Evolutionary conservation across 176 grass and related monocot species (phyloP).

Genomic region (Oryza glumipatula): DNA sequence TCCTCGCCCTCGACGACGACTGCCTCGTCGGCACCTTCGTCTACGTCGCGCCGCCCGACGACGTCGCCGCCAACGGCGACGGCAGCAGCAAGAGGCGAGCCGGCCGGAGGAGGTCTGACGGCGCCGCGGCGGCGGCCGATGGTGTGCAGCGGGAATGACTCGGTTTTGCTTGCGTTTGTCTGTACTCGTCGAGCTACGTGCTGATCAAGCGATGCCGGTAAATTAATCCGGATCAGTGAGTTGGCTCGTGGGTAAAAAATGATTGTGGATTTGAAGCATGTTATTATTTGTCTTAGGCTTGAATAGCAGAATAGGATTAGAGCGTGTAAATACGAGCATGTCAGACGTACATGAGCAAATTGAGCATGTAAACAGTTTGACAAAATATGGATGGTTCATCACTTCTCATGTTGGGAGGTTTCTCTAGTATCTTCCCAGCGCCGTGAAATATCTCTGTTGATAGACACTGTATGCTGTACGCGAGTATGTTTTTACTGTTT

Average conservation of each 20-base stretch:
- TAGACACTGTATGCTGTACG: neutral
- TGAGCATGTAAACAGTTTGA: neutral
- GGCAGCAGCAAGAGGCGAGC: neutral
- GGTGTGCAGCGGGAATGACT: constrained; percentile 21
- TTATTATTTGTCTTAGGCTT: neutral
- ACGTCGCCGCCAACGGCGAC: neutral
- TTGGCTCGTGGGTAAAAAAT: neutral
- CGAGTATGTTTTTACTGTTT: no score
- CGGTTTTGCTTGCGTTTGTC: neutral
- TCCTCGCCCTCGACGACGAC: constrained; percentile 71
- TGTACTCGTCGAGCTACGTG: neutral
- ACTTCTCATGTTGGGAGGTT: neutral
- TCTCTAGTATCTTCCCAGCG: no score
- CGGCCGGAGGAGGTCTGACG: neutral
- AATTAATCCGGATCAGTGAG: neutral
- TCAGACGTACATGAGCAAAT: constrained; percentile 1
- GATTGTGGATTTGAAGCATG: constrained; percentile 14
- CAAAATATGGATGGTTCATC: neutral
- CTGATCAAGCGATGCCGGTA: neutral
- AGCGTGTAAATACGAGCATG: constrained; percentile 30
- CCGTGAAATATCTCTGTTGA: no score
- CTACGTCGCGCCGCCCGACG: constrained; percentile 45
- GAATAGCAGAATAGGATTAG: constrained; percentile 4
- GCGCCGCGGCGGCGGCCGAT: neutral
- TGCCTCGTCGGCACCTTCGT: constrained; percentile 56